Evolutionary conservation across 768 basidiomycete species (phyloP).

Genomic region (Harrya chromipes): DNA sequence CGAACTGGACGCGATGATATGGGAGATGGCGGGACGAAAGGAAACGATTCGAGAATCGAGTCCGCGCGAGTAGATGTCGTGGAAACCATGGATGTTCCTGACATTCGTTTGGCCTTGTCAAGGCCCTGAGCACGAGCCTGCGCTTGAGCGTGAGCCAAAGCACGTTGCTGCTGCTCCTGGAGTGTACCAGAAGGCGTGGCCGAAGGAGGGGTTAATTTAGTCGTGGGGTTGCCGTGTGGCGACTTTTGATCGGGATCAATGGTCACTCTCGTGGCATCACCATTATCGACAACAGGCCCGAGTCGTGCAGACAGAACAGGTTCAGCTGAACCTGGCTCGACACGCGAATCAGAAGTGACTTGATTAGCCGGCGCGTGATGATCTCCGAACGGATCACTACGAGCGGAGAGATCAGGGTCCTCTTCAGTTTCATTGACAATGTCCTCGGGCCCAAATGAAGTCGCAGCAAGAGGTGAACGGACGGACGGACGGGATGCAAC

Average conservation of each 20-base stretch:
- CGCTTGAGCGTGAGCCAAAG: conserved; percentile 58
- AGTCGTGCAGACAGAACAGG: conserved; percentile 50
- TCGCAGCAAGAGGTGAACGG: conserved; percentile 66
- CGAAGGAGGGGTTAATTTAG: conserved; percentile 53
- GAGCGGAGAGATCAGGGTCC: conserved; percentile 26
- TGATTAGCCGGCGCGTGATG: conserved; percentile 34
- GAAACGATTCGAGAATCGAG: conserved; percentile 84
- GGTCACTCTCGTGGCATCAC: conserved; percentile 57
- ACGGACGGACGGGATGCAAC: conserved; percentile 39
- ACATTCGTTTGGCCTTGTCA: conserved; percentile 47
- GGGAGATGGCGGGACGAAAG: conserved; percentile 86
- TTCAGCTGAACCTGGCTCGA: conserved; percentile 36
- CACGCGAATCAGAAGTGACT: conserved; percentile 19
- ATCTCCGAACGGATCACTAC: conserved; percentile 64
- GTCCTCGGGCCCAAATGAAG: conserved; percentile 71
- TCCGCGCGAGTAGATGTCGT: conserved; percentile 72
- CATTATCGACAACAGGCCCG: conserved; percentile 55
- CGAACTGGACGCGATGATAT: conserved; percentile 79
- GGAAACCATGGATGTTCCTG: conserved; percentile 64
- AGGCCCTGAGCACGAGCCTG: conserved; percentile 53
- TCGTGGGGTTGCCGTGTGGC: conserved; percentile 60
- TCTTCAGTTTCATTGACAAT: conserved; percentile 47
- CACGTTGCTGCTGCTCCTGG: conserved; percentile 67
- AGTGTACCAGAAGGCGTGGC: conserved; percentile 36
- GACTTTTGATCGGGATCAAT: conserved; percentile 36